These are phyloP conservation scores for Metarhizium brunneum DNA, from an alignment of 2,329 filamentous ascomycete genomes.

Conservation along the genomic window DNA sequence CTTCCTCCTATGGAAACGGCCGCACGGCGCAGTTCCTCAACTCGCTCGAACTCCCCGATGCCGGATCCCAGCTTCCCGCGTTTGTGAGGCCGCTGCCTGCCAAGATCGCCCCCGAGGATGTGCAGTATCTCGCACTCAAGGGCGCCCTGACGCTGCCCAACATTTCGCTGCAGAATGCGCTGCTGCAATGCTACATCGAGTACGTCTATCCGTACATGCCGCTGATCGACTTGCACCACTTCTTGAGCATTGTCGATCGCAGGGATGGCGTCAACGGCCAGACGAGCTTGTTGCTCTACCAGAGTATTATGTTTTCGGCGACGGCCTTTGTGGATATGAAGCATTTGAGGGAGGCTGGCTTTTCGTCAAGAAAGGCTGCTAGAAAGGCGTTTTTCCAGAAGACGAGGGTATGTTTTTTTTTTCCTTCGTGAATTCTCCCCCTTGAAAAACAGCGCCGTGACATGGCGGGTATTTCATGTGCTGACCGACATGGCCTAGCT, in stretches of 20 bases:
- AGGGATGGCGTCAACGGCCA: constrained; percentile 61
- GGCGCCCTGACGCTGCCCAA: constrained; percentile 73
- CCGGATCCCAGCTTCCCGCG: constrained; percentile 40
- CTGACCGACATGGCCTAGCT: constrained; percentile 38
- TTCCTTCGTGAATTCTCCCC: constrained; percentile 1
- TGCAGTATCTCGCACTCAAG: constrained; percentile 74
- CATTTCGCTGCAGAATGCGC: constrained; percentile 62
- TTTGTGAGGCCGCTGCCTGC: constrained; percentile 75
- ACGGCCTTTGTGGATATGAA: constrained; percentile 81
- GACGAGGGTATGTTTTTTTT: constrained; percentile 55
- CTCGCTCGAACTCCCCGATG: constrained; percentile 39
- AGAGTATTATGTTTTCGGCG: constrained; percentile 90
- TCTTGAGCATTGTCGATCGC: constrained; percentile 50
- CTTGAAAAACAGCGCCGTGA: too few relatives aligned
- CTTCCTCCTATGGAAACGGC: constrained; percentile 23
- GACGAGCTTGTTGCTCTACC: constrained; percentile 80
- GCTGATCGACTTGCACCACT: constrained; percentile 59
- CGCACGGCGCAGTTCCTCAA: constrained; percentile 34
- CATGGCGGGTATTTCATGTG: background rate
- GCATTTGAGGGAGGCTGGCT: constrained; percentile 67
- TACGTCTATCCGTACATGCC: constrained; percentile 95
- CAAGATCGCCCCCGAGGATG: constrained; percentile 71
- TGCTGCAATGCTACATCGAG: constrained; percentile 75
- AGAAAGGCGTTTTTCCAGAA: constrained; percentile 84
- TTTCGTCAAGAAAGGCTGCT: constrained; percentile 66